These are phyloP conservation scores for Lyophyllum atratum DNA, from an alignment of 768 basidiomycete genomes.

Conservation along the genomic window DNA sequence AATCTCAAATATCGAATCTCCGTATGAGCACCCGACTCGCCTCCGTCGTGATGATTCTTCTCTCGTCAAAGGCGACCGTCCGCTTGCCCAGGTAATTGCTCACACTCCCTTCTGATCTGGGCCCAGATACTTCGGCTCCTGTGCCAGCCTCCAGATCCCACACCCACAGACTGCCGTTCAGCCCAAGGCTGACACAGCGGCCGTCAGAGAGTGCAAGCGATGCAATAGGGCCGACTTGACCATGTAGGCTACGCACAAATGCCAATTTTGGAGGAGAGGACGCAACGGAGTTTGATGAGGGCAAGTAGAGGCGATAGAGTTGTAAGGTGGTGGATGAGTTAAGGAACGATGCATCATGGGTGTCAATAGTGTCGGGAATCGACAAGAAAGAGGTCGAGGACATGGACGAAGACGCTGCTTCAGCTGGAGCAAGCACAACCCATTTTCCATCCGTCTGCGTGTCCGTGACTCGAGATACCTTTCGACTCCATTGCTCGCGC, in stretches of 20 bases:
- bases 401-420: conserved; percentile 23
- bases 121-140: conserved; percentile 42
- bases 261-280: conserved; percentile 62
- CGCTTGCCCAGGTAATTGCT: conserved; percentile 28
- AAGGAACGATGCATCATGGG: conserved; percentile 5
- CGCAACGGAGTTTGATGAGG: conserved; percentile 48
- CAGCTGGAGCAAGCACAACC: conserved; percentile 73
- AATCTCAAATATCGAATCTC: conserved; percentile 56
- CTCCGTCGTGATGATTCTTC: conserved; percentile 60
- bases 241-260: conserved; percentile 72
- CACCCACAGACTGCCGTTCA: conserved; percentile 77
- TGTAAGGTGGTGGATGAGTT: conserved; percentile 60
- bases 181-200: conserved; percentile 74
- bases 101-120: conserved; percentile 14
- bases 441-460: conserved; percentile 86
- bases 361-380: conserved; percentile 1
- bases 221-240: conserved; percentile 66
- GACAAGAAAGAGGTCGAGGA: conserved; percentile 18
- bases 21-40: conserved; percentile 47
- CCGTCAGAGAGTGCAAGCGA: conserved; percentile 79
- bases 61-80: conserved; percentile 71
- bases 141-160: conserved; percentile 78
- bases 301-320: conserved; percentile 72
- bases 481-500: conserved; percentile 80
- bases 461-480: conserved; percentile 68